Percentiles rank a stretch among this genome's conserved stretches.
phyloP scores from a whole-genome alignment of 1,139 yeast genomes.

The Suhomyces bribrorum region DNA sequence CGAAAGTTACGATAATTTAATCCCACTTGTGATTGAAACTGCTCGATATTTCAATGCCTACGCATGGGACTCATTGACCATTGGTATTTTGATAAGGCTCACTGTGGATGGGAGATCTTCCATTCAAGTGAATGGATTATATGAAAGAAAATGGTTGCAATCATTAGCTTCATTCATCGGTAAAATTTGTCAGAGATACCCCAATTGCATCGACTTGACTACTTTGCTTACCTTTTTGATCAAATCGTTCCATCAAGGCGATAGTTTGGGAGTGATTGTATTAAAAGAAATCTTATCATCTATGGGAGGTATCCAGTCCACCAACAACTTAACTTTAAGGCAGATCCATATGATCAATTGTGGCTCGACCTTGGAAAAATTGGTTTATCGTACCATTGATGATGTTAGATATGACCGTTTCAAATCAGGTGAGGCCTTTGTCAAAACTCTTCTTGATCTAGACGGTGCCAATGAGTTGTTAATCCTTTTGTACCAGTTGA shows the following conservation, averaged over 20 bases:
- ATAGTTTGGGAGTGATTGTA: conserved; percentile 65
- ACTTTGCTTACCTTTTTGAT: conserved; percentile 63
- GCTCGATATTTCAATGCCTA: conserved; percentile 75
- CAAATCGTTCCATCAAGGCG: conserved; percentile 64
- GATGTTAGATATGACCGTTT: conserved; percentile 53
- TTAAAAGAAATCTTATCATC: conserved; percentile 67
- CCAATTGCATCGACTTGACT: conserved; percentile 49
- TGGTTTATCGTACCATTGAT: conserved; percentile 63
- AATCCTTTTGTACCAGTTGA: conserved; percentile 58
- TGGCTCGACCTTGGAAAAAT: conserved; percentile 56
- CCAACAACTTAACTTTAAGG: conserved; percentile 59
- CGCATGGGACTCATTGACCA: conserved; percentile 85
- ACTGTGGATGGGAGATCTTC: conserved; percentile 65
- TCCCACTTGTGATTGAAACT: conserved; percentile 74
- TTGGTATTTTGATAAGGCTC: conserved; percentile 70
- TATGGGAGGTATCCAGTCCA: conserved; percentile 83
- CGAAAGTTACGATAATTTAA: conserved; percentile 90
- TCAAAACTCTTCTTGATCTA: conserved; percentile 47
- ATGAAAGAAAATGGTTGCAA: conserved; percentile 84
- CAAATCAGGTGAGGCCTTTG: conserved; percentile 55
- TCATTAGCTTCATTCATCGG: conserved; percentile 70
- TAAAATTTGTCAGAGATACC: conserved; percentile 55
- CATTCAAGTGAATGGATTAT: conserved; percentile 76
- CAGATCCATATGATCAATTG: conserved; percentile 72
- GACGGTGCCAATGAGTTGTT: conserved; percentile 63